Evolutionary conservation across 2,329 filamentous ascomycete genomes (phyloP).

Genomic region (Coniella lustricola): DNA sequence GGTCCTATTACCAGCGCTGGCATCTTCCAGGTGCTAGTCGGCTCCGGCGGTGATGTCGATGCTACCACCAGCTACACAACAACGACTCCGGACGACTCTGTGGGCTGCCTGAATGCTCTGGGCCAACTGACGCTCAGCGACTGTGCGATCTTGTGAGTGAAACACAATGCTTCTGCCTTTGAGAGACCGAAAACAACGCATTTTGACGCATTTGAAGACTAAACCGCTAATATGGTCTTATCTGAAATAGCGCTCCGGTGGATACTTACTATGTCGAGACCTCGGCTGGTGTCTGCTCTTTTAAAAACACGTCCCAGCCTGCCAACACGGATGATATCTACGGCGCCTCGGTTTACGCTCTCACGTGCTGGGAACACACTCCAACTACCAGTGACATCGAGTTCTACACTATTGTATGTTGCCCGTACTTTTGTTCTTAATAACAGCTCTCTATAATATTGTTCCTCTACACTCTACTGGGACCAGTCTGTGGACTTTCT

Average conservation of each 20-base stretch:
- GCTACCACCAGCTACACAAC: conserved; percentile 1
- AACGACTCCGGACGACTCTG: background rate
- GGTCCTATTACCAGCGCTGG: conserved; percentile 1
- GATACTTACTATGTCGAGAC: background rate
- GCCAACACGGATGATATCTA: conserved; percentile 8
- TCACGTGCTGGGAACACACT: conserved; percentile 8
- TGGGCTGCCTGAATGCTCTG: conserved; percentile 9
- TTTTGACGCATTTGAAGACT: too few relatives aligned
- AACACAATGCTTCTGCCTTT: too few relatives aligned
- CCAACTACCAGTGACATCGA: background rate
- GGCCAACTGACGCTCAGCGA: conserved; percentile 9
- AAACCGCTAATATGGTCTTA: too few relatives aligned
- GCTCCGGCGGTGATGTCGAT: conserved; percentile 4
- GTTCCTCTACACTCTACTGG: too few relatives aligned
- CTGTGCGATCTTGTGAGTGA: conserved; percentile 7
- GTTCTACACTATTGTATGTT: conserved; percentile 11
- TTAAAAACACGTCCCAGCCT: conserved; percentile 4
- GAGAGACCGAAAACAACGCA: too few relatives aligned
- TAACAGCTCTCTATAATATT: too few relatives aligned
- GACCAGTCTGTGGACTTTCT: too few relatives aligned
- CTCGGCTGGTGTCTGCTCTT: conserved; percentile 10
- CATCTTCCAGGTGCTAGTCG: conserved; percentile 6
- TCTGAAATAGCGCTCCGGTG: background rate
- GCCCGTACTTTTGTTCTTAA: too few relatives aligned
- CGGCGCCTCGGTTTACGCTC: conserved; percentile 3